Percentiles rank a stretch among this genome's conserved stretches.
Conservation (phyloP, 108 stramenopile genomes). For the Cyclotella kingstonii region DNA sequence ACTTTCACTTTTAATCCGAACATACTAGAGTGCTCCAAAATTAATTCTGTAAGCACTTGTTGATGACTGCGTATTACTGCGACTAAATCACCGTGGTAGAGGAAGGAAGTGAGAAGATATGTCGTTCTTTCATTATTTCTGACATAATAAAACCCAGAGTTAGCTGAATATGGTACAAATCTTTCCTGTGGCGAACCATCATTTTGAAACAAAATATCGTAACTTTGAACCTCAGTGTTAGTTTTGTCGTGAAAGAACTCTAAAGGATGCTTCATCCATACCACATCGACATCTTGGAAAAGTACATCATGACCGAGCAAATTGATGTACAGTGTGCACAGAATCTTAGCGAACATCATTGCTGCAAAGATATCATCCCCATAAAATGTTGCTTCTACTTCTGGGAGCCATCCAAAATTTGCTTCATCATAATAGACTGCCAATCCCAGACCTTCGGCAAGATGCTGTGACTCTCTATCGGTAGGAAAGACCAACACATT, state of each 20-base stretch:
- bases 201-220: conserved; percentile 54
- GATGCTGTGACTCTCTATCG: conserved; percentile 17
- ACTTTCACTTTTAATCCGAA: conserved; percentile 56
- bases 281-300: conserved; percentile 76
- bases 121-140: conserved; percentile 40
- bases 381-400: conserved; percentile 36
- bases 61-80: conserved; percentile 39
- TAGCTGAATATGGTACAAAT: conserved; percentile 48
- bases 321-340: conserved; percentile 65
- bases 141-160: conserved; percentile 58
- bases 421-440: conserved; percentile 28
- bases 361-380: conserved; percentile 57
- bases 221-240: conserved; percentile 39
- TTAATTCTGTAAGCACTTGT: conserved; percentile 37
- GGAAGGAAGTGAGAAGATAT: conserved; percentile 59
- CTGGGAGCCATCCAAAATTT: conserved; percentile 25
- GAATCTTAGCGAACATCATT: conserved; percentile 79
- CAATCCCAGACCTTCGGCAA: conserved; percentile 27
- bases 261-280: conserved; percentile 68
- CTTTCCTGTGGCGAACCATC: conserved; percentile 47
- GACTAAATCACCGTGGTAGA: conserved; percentile 43
- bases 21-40: conserved; percentile 44
- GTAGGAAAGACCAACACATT: conserved; percentile 46
- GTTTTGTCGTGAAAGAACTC: conserved; percentile 47
- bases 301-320: conserved; percentile 76